Percentiles rank a stretch among this genome's conserved stretches.
Evolutionary conservation across 2,329 filamentous ascomycete genomes (phyloP).

Genomic region (Fusarium lateritium): DNA sequence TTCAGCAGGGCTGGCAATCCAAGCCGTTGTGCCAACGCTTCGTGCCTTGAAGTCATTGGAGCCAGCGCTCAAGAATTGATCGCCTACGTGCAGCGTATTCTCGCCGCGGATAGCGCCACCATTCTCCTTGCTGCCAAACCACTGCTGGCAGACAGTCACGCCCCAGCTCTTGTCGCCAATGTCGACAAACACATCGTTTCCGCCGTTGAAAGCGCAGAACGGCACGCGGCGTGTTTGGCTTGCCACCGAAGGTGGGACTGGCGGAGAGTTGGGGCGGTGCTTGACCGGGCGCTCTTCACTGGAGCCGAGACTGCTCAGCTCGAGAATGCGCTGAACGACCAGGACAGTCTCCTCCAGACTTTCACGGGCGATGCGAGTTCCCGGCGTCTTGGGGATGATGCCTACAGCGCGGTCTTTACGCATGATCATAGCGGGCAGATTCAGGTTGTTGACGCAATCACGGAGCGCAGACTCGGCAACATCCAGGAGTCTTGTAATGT

Average conservation of each 20-base stretch:
- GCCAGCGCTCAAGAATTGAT: constrained; percentile 95
- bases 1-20: constrained; percentile 94
- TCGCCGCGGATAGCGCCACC: constrained; percentile 72
- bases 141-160: constrained; percentile 91
- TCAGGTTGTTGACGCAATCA: constrained; percentile 85
- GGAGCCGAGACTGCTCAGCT: constrained; percentile 75
- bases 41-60: constrained; percentile 98
- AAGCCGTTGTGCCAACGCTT: constrained; percentile 92
- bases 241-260: constrained; percentile 30
- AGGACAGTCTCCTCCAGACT: constrained; percentile 96
- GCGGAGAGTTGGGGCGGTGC: constrained; percentile 38
- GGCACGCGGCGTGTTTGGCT: constrained; percentile 68
- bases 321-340: constrained; percentile 92
- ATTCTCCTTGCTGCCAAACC: constrained; percentile 74
- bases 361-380: constrained; percentile 83
- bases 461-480: constrained; percentile 87
- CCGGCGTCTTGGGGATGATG: constrained; percentile 76
- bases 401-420: constrained; percentile 92
- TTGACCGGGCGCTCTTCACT: constrained; percentile 49
- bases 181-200: constrained; percentile 97
- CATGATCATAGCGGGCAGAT: constrained; percentile 83
- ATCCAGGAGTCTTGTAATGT: constrained; percentile 86
- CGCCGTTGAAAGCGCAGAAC: constrained; percentile 98
- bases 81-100: constrained; percentile 92
- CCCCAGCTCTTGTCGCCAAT: constrained; percentile 99